Evolutionary conservation across 306 rosid genomes (phyloP).

Genomic region (Sicyos baderoa): DNA sequence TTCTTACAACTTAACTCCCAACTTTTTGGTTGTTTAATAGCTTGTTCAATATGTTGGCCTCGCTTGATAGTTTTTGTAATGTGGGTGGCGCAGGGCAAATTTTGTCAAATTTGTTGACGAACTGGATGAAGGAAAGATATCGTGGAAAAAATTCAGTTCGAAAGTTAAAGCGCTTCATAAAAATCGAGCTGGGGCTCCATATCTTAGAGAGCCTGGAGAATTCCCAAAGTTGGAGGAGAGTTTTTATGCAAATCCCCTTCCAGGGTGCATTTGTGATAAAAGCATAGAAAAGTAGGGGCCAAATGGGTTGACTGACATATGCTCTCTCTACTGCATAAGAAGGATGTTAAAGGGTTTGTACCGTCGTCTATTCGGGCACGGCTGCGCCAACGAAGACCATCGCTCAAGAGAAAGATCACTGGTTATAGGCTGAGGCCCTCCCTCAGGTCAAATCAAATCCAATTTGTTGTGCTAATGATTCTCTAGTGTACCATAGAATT

Average conservation of each 20-base stretch:
- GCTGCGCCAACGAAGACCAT: background rate
- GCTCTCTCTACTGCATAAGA: background rate
- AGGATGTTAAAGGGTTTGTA: background rate
- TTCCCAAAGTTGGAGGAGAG: conserved; percentile 94
- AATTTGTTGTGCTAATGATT: background rate
- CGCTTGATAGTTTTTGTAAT: conserved; percentile 15
- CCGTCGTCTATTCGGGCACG: background rate
- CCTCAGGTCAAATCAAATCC: background rate
- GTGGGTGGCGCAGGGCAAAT: conserved; percentile 55
- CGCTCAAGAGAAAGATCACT: background rate
- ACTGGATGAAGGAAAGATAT: conserved; percentile 62
- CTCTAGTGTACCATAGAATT: conserved; percentile 9
- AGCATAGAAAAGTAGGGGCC: conserved; percentile 25
- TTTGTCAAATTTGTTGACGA: conserved; percentile 76
- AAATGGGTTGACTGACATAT: background rate
- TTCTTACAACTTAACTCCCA: background rate
- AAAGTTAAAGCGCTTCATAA: conserved; percentile 62
- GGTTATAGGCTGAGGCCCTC: background rate
- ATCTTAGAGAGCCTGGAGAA: conserved; percentile 63
- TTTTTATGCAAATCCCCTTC: conserved; percentile 81
- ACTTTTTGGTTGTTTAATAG: conserved; percentile 17
- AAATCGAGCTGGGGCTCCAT: conserved; percentile 71
- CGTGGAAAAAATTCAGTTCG: conserved; percentile 82
- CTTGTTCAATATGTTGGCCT: background rate
- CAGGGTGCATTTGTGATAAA: conserved; percentile 77